phyloP scores from a whole-genome alignment of 495 filamentous ascomycete genomes.

The Aspergillus egyptiacus region DNA sequence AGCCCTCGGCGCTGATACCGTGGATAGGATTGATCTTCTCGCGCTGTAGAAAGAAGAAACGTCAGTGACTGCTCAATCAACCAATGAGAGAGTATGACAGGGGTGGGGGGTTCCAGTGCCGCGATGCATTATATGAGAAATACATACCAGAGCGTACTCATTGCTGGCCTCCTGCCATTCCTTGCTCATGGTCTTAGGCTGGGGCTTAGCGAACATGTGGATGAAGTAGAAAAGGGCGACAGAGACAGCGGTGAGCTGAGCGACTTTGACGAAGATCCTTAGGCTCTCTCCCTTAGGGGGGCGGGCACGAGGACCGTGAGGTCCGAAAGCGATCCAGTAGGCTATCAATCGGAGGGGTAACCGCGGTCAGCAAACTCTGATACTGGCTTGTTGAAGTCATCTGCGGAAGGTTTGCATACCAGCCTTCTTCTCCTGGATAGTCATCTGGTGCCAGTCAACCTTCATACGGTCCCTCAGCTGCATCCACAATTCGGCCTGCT shows the following conservation, averaged over 20 bases:
- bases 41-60: conserved; percentile 41
- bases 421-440: conserved; percentile 94
- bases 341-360: conserved; percentile 46
- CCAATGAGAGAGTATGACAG: background rate
- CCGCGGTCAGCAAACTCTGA: conserved; percentile 20
- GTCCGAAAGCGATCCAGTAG: conserved; percentile 97
- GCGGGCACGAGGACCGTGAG: conserved; percentile 82
- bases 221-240: conserved; percentile 60
- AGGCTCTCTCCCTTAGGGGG: conserved; percentile 75
- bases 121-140: background rate
- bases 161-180: conserved; percentile 91
- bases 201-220: conserved; percentile 57
- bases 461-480: conserved; percentile 95
- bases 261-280: conserved; percentile 66
- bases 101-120: background rate
- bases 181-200: conserved; percentile 84
- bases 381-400: background rate
- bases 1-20: conserved; percentile 73
- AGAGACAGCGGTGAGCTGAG: conserved; percentile 52
- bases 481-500: conserved; percentile 99
- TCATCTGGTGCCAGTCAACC: conserved; percentile 91
- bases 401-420: conserved; percentile 57
- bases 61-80: conserved; percentile 8
- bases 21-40: conserved; percentile 89
- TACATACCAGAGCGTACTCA: conserved; percentile 78